Conservation (phyloP, 306 rosid species). For the Vigna radiata region DNA sequence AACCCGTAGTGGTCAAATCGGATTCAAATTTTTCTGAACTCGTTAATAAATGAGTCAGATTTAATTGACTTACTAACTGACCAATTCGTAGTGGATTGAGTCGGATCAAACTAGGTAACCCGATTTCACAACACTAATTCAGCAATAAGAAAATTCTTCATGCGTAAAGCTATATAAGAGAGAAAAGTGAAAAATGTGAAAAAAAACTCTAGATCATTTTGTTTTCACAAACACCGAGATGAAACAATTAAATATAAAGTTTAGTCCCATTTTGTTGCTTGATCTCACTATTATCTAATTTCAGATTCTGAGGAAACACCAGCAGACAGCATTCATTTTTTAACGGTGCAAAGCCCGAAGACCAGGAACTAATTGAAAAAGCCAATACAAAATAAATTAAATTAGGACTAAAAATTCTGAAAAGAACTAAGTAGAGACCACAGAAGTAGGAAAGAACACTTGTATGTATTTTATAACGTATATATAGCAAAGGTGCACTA, state of each 20-base stretch:
- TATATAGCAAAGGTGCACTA: slow-evolving; percentile 1
- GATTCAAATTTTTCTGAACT: too few species aligned
- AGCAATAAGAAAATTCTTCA: background rate
- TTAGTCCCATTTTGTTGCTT: slow-evolving; percentile 3
- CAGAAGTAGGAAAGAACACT: background rate
- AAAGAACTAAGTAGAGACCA: background rate
- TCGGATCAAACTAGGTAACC: too few species aligned
- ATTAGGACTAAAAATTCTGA: background rate
- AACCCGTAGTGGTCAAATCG: too few species aligned
- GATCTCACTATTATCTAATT: background rate
- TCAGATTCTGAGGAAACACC: background rate
- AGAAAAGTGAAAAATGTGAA: too few species aligned
- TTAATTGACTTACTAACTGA: too few species aligned
- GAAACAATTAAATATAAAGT: background rate
- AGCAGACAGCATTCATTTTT: background rate
- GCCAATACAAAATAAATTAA: background rate
- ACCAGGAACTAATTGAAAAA: background rate
- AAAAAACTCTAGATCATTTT: background rate
- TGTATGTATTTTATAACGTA: slow-evolving; percentile 8
- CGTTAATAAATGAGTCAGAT: too few species aligned
- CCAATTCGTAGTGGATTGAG: too few species aligned
- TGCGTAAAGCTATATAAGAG: background rate
- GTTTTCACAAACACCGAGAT: background rate
- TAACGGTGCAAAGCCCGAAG: slow-evolving; percentile 20
- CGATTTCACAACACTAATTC: too few species aligned